These are phyloP conservation scores for Polysphondylium violaceum DNA, from an alignment of 78 protist genomes.

Conservation along the genomic window DNA sequence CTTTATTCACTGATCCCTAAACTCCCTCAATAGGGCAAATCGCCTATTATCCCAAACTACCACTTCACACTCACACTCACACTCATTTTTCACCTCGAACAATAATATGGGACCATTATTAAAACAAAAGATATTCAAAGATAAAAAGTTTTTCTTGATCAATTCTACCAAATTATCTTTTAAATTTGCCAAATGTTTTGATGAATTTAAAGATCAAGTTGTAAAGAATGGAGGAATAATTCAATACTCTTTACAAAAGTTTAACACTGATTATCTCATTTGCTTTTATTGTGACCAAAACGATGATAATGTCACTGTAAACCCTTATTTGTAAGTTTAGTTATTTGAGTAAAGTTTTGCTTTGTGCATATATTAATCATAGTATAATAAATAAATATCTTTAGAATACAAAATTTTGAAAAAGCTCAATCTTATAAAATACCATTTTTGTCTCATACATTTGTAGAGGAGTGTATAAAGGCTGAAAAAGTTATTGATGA, in stretches of 20 bases:
- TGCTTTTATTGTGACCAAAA: neutral
- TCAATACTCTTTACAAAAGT: conserved; percentile 20
- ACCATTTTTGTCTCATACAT: conserved; percentile 15
- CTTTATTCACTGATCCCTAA: no score
- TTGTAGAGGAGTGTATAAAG: neutral
- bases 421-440: conserved; percentile 4
- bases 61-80: no score
- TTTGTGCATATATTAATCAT: neutral
- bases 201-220: no score
- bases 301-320: neutral
- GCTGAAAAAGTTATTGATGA: neutral
- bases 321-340: neutral
- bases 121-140: no score
- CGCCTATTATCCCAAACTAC: no score
- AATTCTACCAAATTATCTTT: no score
- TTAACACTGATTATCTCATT: neutral
- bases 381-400: neutral
- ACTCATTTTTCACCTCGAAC: no score
- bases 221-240: neutral
- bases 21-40: no score
- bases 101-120: no score
- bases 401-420: neutral
- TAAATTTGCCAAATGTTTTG: no score
- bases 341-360: neutral
- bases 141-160: no score